Base-by-base conservation (phyloP, 306 rosid genomes). In the Carpinus viminea region DNA sequence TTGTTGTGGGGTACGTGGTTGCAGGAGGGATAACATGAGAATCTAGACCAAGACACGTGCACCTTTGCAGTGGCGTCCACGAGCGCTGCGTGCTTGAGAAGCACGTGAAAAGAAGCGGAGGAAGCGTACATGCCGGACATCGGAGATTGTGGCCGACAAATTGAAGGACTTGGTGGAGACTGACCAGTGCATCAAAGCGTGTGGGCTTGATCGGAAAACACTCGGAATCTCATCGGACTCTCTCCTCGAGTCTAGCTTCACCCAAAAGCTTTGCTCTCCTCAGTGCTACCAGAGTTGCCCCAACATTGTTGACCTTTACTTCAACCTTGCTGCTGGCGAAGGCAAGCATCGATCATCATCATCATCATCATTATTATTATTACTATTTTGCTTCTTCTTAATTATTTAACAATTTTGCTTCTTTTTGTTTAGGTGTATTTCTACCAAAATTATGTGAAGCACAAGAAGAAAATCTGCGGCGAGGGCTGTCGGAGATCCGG, bases 321-420 rank as follows among this genome's bases (percentile, higher is more conserved):
- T 91, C 88, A 90, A 92, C 73, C 94, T 94, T 7, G 97, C 97
- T 9, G 97, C 94, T 1, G 97, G 93, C 9, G 98, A 92, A 92
- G 97, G 98, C 91, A 68, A 13, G 38, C 26, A 31, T 24, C 26
- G 26, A 24, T 24, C 26, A 24, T 24, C 26, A 24, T 24, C 26
- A 24, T 24, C 26, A 1, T 31, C 34, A 31, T 31, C 34, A 31
- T 31, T 2, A 31, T 31, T 2, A 31, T 31, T 2, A 31, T 31
- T 2, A 31, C 3, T 31, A 31, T 31, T 31, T 31, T 31, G 34
- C 3, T 2, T 2, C 2, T 31, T 2, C 34, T 31, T 31, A 55
- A 6, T 20, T n/a, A 1, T 15, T 1, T 4, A 11, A 68, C 4
- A 3, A 17, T 34, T 7, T 38, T 13, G 38, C 24, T 24, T 21